Evolutionary conservation across 148 eudicot genomes (phyloP).

Genomic region (Rhododendron griersonianum): DNA sequence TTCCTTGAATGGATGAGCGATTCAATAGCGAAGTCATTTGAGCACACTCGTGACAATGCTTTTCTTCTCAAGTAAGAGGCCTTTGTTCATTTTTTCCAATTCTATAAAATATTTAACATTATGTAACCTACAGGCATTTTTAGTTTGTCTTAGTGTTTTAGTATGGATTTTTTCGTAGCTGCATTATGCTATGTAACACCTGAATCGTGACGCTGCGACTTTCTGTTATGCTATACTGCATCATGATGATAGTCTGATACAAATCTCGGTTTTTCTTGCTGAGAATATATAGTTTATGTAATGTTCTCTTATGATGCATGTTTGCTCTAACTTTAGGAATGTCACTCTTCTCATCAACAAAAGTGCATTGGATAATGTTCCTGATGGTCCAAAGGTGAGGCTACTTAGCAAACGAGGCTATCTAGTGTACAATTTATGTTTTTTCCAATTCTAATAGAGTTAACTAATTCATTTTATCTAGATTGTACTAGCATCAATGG

Average conservation of each 20-base stretch:
- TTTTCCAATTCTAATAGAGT: neutral
- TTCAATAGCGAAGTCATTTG: constrained; percentile 91
- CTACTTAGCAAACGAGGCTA: neutral
- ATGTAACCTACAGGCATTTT: neutral
- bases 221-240: neutral
- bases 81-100: neutral
- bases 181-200: neutral
- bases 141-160: neutral
- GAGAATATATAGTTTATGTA: constrained; percentile 3
- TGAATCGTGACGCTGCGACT: neutral
- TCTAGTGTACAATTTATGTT: constrained; percentile 8
- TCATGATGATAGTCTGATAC: neutral
- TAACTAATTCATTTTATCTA: constrained; percentile 23
- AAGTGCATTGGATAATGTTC: constrained; percentile 78
- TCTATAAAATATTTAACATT: neutral
- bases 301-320: constrained; percentile 19
- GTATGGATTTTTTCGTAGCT: neutral
- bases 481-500: constrained; percentile 97
- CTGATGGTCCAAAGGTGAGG: constrained; percentile 90
- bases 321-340: constrained; percentile 47
- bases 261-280: neutral
- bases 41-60: constrained; percentile 88
- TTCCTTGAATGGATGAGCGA: constrained; percentile 99
- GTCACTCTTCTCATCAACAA: constrained; percentile 72
- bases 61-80: constrained; percentile 75